Evolutionary conservation across 2,329 filamentous ascomycete genomes (phyloP).

Genomic region (Colletotrichum sp.): DNA sequence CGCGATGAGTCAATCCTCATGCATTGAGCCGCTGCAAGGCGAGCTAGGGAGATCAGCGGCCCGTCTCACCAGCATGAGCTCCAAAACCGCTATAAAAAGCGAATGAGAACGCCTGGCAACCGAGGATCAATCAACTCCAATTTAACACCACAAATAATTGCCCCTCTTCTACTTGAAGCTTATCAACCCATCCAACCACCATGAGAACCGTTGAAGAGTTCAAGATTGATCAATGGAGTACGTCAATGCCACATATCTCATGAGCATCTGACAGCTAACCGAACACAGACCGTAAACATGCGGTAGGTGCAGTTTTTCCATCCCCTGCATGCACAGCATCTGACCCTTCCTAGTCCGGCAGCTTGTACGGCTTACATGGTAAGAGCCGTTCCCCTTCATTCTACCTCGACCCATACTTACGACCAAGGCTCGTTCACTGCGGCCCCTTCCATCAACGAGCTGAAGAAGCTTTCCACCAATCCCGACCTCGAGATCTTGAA

Average conservation of each 20-base stretch:
- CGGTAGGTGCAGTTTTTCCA: neutral
- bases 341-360: neutral
- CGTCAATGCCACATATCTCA: neutral
- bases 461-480: neutral
- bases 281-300: neutral
- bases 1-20: neutral
- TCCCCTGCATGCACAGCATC: neutral
- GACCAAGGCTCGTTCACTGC: neutral
- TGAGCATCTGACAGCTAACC: neutral
- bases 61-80: neutral
- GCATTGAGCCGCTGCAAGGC: neutral
- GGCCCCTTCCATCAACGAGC: neutral
- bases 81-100: neutral
- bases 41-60: neutral
- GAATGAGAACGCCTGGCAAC: neutral
- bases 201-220: neutral
- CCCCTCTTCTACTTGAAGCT: neutral
- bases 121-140: neutral
- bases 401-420: neutral
- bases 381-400: accelerated
- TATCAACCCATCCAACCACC: neutral
- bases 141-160: neutral
- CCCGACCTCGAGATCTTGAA: neutral
- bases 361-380: neutral
- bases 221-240: neutral